phyloP scores from a whole-genome alignment of 164 flowering plant species.

The Cinnamomum chago region DNA sequence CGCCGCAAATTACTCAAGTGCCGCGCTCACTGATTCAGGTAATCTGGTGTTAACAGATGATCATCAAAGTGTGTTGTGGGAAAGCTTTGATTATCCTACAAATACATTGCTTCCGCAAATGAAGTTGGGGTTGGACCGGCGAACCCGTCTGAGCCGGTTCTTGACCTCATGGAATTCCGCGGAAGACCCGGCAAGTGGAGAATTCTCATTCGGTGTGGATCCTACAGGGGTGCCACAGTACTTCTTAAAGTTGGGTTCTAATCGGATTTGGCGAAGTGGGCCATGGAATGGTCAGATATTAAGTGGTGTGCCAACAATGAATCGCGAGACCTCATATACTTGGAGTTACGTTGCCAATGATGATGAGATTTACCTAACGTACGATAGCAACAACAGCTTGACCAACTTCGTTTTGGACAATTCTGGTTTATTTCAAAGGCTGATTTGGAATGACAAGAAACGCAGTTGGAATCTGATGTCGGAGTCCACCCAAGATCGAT shows the following conservation, averaged over 20 bases:
- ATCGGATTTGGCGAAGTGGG: not conserved
- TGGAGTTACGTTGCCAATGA: not conserved
- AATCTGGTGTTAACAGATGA: not conserved
- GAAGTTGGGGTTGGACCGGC: constrained; percentile 18
- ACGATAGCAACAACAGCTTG: not conserved
- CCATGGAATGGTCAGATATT: constrained; percentile 10
- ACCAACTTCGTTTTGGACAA: not conserved
- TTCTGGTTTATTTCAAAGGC: constrained; percentile 4
- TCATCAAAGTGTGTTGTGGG: not conserved
- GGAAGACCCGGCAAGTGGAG: constrained; percentile 3
- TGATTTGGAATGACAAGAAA: constrained; percentile 15
- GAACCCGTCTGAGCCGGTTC: not conserved
- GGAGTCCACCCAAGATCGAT: constrained; percentile 9
- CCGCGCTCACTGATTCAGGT: too few species aligned
- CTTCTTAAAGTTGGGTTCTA: not conserved
- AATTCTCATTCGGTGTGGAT: constrained; percentile 1
- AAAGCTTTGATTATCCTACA: constrained; percentile 13
- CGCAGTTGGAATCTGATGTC: constrained; percentile 10
- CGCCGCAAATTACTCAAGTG: too few species aligned
- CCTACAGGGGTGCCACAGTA: not conserved
- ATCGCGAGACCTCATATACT: not conserved
- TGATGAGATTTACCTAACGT: not conserved
- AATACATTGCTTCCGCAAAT: constrained; percentile 20
- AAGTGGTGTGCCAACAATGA: constrained; percentile 5
- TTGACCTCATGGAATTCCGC: constrained; percentile 20